Percentiles rank a stretch among this genome's conserved stretches.
Evolutionary conservation across 257 asterid genomes (phyloP).

Genomic region (Thymus mandschuricus): DNA sequence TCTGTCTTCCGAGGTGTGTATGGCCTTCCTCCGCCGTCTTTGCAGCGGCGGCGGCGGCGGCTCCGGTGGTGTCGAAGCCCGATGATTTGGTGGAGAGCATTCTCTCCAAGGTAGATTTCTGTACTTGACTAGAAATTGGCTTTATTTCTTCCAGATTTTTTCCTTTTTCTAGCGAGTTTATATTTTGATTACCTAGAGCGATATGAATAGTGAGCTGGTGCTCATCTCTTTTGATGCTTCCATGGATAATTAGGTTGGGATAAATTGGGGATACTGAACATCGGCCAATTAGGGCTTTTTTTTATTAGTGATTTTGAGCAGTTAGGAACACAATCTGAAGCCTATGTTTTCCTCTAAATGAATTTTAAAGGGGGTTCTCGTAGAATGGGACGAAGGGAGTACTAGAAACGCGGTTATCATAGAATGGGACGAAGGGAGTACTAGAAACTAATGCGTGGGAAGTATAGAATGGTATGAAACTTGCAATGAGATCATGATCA

Average conservation of each 20-base stretch:
- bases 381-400: too few species aligned
- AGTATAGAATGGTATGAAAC: background rate
- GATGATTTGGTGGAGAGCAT: conserved; percentile 60
- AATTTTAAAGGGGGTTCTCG: too few species aligned
- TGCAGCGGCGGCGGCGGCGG: conserved; percentile 55
- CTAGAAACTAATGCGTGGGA: background rate
- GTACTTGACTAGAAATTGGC: background rate
- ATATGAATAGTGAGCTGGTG: too few species aligned
- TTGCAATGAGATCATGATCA: too few species aligned
- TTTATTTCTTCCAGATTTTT: background rate
- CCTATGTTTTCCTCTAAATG: too few species aligned
- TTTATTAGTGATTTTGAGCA: too few species aligned
- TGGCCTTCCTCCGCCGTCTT: conserved; percentile 27
- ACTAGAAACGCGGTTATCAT: too few species aligned
- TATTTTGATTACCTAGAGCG: background rate
- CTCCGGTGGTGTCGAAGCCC: conserved; percentile 46
- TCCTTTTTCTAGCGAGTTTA: background rate
- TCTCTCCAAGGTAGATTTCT: conserved; percentile 62
- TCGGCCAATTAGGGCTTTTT: conserved; percentile 5
- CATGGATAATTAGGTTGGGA: background rate
- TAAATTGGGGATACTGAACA: background rate
- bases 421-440: too few species aligned
- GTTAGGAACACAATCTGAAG: too few species aligned
- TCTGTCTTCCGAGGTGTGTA: conserved; percentile 27
- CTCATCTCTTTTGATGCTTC: background rate